Conservation (phyloP, 2,329 filamentous ascomycete species). For the Exophiala spinifera region DNA sequence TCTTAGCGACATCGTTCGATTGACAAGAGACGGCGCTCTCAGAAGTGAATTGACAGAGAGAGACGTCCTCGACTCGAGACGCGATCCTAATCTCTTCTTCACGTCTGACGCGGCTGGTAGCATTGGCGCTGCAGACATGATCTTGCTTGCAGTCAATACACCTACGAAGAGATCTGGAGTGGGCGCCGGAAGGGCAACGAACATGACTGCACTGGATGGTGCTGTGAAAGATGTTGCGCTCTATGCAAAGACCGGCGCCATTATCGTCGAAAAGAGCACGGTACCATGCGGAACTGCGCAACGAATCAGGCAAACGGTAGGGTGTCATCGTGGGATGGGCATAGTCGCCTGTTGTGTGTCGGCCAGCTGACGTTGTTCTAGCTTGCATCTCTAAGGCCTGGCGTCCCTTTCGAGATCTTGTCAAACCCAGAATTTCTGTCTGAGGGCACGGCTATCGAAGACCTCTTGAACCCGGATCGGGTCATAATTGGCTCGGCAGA, state of each 20-base stretch:
- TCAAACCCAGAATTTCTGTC: constrained; percentile 81
- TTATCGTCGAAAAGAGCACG: constrained; percentile 79
- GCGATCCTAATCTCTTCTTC: constrained; percentile 70
- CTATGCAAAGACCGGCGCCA: constrained; percentile 63
- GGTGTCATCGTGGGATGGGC: constrained; percentile 21
- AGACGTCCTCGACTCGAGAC: constrained; percentile 36
- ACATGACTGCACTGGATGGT: constrained; percentile 69
- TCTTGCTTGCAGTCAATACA: constrained; percentile 75
- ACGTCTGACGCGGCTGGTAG: constrained; percentile 62
- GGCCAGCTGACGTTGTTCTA: constrained; percentile 4
- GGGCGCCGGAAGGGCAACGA: constrained; percentile 68
- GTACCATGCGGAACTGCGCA: constrained; percentile 74
- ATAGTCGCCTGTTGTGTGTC: background rate
- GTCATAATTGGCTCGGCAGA: constrained; percentile 69
- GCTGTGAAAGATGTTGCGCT: constrained; percentile 66
- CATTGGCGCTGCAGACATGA: constrained; percentile 67
- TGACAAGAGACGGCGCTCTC: constrained; percentile 37
- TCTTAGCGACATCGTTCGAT: constrained; percentile 64
- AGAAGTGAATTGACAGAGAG: constrained; percentile 1
- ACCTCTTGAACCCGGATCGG: constrained; percentile 68
- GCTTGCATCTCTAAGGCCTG: constrained; percentile 15
- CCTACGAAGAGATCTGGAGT: constrained; percentile 70
- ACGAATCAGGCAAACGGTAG: constrained; percentile 65
- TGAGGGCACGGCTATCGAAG: constrained; percentile 70
- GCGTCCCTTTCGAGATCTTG: constrained; percentile 66